Conservation (phyloP, 2,329 filamentous ascomycete genomes). For the Pyricularia pennisetigena region DNA sequence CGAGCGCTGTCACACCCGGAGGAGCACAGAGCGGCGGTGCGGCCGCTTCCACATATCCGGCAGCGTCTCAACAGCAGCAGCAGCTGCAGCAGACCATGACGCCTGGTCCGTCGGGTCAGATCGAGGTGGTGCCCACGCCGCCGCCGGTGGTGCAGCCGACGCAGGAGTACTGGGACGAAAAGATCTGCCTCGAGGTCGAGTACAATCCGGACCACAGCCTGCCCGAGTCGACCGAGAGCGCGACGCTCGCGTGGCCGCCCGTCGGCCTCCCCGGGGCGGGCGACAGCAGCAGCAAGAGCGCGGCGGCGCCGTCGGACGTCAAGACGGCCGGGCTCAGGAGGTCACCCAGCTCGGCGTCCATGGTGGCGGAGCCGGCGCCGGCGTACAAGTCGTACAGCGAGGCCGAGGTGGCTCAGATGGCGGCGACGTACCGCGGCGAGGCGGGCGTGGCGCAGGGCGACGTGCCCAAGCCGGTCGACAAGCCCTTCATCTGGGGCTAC, state of each 20-base stretch:
- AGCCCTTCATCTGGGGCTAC: neutral
- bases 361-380: slow-evolving; percentile 1
- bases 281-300: neutral
- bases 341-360: neutral
- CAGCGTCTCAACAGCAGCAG: neutral
- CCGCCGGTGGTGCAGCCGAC: neutral
- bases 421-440: neutral
- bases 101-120: neutral
- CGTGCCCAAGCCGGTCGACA: neutral
- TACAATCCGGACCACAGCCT: slow-evolving; percentile 1
- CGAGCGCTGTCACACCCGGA: neutral
- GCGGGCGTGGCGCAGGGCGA: neutral
- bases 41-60: too few relatives aligned
- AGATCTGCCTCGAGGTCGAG: slow-evolving; percentile 1
- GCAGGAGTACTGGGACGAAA: slow-evolving; percentile 4
- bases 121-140: neutral
- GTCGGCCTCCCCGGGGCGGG: too few relatives aligned
- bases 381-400: slow-evolving; percentile 1
- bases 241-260: neutral
- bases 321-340: neutral
- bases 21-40: too few relatives aligned
- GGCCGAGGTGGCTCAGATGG: neutral
- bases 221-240: neutral
- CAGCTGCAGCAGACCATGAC: neutral
- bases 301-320: neutral